These are phyloP conservation scores for Boeremia exigua DNA, from an alignment of 2,329 filamentous ascomycete genomes.

Conservation along the genomic window DNA sequence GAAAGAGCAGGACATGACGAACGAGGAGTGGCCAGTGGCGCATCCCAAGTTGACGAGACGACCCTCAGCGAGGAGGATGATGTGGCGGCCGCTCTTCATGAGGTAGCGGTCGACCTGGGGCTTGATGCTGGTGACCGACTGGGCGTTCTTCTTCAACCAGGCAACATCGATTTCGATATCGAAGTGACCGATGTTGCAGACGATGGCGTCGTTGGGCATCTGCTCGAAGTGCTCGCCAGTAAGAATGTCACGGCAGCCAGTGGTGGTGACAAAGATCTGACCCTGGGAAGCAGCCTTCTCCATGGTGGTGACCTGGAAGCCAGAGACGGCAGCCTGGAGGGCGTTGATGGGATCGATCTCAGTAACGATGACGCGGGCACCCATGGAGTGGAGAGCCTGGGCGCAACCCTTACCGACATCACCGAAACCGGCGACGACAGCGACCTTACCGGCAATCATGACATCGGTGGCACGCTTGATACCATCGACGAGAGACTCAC, in stretches of 20 bases:
- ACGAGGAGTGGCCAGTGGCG: conserved; percentile 98
- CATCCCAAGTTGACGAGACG: conserved; percentile 99
- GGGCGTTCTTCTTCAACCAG: conserved; percentile 97
- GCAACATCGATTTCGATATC: conserved; percentile 99
- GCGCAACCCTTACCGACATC: conserved; percentile 99
- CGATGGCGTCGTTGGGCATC: conserved; percentile 97
- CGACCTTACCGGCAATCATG: conserved; percentile 99
- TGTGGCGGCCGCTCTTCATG: conserved; percentile 91
- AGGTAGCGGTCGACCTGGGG: conserved; percentile 98
- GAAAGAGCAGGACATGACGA: conserved; percentile 99
- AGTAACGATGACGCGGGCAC: conserved; percentile 93
- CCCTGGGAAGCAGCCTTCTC: conserved; percentile 87
- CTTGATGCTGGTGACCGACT: conserved; percentile 97
- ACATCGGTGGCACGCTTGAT: conserved; percentile 99
- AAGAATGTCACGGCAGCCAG: conserved; percentile 97
- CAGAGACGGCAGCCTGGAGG: conserved; percentile 96
- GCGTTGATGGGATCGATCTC: conserved; percentile 99
- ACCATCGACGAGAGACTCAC: conserved; percentile 96
- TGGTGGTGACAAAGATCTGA: conserved; percentile 99
- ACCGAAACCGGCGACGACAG: conserved; percentile 96
- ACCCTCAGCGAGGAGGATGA: conserved; percentile 98
- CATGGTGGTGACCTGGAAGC: conserved; percentile 97
- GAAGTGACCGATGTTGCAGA: conserved; percentile 99
- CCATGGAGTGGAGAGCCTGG: conserved; percentile 94
- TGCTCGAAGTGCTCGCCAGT: conserved; percentile 88